Evolutionary conservation across 371 early-diverging fungal genomes (phyloP).

Genomic region (Syncephalastrum monosporum): DNA sequence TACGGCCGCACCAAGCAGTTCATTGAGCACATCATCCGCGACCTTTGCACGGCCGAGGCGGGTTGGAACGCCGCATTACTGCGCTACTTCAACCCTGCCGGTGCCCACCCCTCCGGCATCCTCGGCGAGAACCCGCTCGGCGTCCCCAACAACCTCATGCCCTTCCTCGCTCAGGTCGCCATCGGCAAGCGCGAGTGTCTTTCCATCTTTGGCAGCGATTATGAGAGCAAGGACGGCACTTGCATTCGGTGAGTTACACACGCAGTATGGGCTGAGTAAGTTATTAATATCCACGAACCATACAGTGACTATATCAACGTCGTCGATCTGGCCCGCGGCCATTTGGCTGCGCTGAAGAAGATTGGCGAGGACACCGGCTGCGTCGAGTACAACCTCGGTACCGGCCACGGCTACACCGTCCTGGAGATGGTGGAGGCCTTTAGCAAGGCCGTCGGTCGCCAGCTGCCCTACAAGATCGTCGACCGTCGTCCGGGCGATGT

Average conservation of each 20-base stretch:
- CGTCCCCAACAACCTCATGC: slow-evolving; percentile 88
- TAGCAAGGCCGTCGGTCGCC: slow-evolving; percentile 63
- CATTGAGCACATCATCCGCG: slow-evolving; percentile 79
- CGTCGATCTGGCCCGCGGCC: slow-evolving; percentile 84
- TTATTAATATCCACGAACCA: not conserved
- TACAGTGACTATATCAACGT: slow-evolving; percentile 87
- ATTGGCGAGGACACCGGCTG: slow-evolving; percentile 57
- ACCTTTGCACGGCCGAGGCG: slow-evolving; percentile 61
- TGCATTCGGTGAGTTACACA: slow-evolving; percentile 66
- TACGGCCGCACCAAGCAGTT: slow-evolving; percentile 88
- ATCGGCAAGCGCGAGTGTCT: slow-evolving; percentile 71
- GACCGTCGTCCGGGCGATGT: slow-evolving; percentile 84
- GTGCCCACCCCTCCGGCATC: slow-evolving; percentile 82
- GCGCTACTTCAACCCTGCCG: slow-evolving; percentile 91
- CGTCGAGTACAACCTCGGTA: slow-evolving; percentile 84
- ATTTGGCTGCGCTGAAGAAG: slow-evolving; percentile 78
- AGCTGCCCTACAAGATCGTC: slow-evolving; percentile 65
- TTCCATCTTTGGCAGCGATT: slow-evolving; percentile 83
- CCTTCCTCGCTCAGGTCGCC: slow-evolving; percentile 81
- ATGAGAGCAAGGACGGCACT: slow-evolving; percentile 86
- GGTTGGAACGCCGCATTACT: slow-evolving; percentile 75
- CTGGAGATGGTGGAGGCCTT: slow-evolving; percentile 85
- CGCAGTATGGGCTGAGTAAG: not conserved
- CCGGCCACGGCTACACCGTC: slow-evolving; percentile 85
- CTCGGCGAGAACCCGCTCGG: slow-evolving; percentile 87